A percentile compares a stretch with the other conserved stretches of the same genome.
These are phyloP conservation scores for Lablab purpureus DNA, from an alignment of 306 rosid species.

Conservation along the genomic window DNA sequence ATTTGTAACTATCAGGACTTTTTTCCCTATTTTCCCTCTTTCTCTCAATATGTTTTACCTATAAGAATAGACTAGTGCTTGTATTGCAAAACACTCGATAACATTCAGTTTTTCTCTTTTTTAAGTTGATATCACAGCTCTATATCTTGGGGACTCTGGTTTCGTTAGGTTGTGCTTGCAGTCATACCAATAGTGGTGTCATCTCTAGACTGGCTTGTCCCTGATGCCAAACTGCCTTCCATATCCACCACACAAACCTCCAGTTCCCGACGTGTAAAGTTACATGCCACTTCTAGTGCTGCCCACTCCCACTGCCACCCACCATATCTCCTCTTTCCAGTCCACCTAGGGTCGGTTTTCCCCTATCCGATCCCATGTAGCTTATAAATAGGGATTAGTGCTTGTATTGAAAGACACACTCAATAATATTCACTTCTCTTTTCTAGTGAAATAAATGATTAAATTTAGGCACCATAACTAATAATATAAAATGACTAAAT, in stretches of 20 bases:
- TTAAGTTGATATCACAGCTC: neutral
- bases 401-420: neutral
- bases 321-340: neutral
- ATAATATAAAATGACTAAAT: slow-evolving; percentile 24
- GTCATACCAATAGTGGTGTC: neutral
- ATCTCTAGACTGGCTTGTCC: neutral
- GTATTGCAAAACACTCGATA: neutral
- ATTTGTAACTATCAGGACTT: neutral
- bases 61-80: neutral
- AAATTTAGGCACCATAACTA: slow-evolving; percentile 6
- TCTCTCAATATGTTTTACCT: neutral
- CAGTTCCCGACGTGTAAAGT: neutral
- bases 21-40: neutral
- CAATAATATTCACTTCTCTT: neutral
- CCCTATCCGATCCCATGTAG: neutral
- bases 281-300: neutral
- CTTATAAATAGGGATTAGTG: neutral
- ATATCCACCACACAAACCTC: neutral
- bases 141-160: neutral
- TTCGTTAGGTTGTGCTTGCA: neutral
- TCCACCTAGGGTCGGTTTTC: neutral
- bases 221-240: neutral
- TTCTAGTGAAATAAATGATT: slow-evolving; percentile 11
- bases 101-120: neutral
- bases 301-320: no score